These are phyloP conservation scores for Eurotiales sp. DNA, from an alignment of 2,329 filamentous ascomycete genomes.

Conservation along the genomic window DNA sequence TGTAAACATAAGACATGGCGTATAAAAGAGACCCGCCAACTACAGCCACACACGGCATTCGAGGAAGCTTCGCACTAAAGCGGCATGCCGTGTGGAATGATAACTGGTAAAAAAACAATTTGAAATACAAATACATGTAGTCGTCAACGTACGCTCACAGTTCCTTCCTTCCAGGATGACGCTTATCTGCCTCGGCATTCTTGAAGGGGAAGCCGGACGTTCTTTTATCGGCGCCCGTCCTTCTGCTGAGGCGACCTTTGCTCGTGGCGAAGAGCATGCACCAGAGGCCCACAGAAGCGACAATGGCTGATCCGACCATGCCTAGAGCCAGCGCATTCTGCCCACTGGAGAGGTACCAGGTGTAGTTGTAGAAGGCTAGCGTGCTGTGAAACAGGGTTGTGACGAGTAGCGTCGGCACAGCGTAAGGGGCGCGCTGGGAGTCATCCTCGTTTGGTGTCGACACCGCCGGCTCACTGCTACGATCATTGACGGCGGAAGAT, in stretches of 20 bases:
- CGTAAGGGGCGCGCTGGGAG: constrained; percentile 59
- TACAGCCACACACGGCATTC: no score
- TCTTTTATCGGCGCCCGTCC: constrained; percentile 64
- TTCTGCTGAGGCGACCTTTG: constrained; percentile 56
- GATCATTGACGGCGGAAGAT: no score
- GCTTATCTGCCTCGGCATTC: constrained; percentile 57
- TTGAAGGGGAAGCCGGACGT: constrained; percentile 63
- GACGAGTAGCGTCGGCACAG: constrained; percentile 62
- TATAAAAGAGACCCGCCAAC: no score
- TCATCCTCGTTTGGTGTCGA: constrained; percentile 39
- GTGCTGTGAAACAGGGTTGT: constrained; percentile 63
- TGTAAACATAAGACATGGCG: no score
- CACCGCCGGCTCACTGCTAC: no score
- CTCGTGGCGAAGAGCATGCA: constrained; percentile 57
- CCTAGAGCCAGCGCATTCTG: constrained; percentile 60
- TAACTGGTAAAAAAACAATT: no score
- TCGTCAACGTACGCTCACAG: no score
- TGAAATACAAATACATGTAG: no score
- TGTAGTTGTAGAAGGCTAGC: constrained; percentile 65
- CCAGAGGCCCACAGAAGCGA: constrained; percentile 65
- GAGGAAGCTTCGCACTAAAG: constrained; percentile 3
- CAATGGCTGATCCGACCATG: constrained; percentile 51
- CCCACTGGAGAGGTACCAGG: constrained; percentile 56
- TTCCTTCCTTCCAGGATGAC: constrained; percentile 34
- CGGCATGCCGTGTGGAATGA: constrained; percentile 8